Conservation (phyloP, 352 stramenopile genomes). For the Globisporangium rhizosaccharum region DNA sequence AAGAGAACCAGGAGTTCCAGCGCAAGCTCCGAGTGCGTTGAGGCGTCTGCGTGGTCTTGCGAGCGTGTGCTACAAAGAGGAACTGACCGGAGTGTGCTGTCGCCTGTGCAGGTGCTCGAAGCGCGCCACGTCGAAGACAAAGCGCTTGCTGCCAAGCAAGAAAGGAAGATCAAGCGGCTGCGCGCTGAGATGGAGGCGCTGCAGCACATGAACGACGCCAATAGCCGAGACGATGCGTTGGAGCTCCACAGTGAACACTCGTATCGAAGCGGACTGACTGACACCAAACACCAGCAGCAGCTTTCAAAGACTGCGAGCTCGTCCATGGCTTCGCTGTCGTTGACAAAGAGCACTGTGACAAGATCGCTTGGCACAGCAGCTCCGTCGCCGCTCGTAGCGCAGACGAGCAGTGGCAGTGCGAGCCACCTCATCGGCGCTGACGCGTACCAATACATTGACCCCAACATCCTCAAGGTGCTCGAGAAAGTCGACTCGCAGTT, state of each 20-base stretch:
- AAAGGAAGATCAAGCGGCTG: conserved; percentile 67
- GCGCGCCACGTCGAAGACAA: conserved; percentile 56
- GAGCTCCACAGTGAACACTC: conserved; percentile 19
- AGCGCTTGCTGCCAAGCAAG: conserved; percentile 37
- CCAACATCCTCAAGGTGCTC: conserved; percentile 73
- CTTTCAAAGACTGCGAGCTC: background rate
- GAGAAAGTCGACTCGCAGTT: conserved; percentile 85
- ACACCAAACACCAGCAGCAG: background rate
- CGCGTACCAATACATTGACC: conserved; percentile 68
- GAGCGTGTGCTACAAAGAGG: background rate
- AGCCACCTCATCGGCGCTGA: conserved; percentile 34
- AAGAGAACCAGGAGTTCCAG: conserved; percentile 66
- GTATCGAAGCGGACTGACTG: conserved; percentile 4
- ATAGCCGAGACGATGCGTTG: conserved; percentile 20
- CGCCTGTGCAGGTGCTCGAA: conserved; percentile 41
- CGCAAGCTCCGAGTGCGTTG: conserved; percentile 44
- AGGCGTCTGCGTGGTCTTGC: background rate
- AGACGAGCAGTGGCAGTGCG: background rate
- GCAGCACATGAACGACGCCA: conserved; percentile 60
- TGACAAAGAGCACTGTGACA: background rate
- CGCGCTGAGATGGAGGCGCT: conserved; percentile 69
- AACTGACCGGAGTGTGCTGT: background rate
- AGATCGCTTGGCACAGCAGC: background rate
- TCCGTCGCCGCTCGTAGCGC: background rate
- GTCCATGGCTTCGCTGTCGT: background rate